Evolutionary conservation across 1,284 basidiomycete genomes (phyloP).

Genomic region (Apiotrichum mycotoxinovorans): DNA sequence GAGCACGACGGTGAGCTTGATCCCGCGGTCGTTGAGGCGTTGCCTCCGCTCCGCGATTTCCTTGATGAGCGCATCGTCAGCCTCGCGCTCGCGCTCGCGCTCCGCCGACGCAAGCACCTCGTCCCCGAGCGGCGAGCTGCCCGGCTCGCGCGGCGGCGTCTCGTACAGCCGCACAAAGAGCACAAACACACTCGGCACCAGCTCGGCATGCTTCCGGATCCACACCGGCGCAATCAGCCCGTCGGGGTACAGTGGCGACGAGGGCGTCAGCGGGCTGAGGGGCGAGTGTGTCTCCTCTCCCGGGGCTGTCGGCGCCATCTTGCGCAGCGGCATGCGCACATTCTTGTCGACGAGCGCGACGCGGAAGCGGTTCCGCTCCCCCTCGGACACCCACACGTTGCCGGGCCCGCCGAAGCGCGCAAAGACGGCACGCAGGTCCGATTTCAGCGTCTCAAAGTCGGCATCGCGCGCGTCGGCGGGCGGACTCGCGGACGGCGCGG

Average conservation of each 20-base stretch:
- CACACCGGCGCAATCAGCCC: constrained; percentile 95
- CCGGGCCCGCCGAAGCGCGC: constrained; percentile 60
- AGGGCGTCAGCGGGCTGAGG: constrained; percentile 79
- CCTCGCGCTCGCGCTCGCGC: constrained; percentile 62
- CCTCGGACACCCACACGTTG: constrained; percentile 47
- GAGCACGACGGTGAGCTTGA: constrained; percentile 93
- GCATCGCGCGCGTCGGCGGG: constrained; percentile 21
- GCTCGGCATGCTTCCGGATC: constrained; percentile 89
- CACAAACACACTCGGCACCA: constrained; percentile 88
- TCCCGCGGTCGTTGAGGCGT: constrained; percentile 72
- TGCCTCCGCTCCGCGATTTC: constrained; percentile 77
- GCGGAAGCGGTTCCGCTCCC: constrained; percentile 63
- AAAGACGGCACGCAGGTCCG: constrained; percentile 58
- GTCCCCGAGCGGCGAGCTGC: constrained; percentile 8
- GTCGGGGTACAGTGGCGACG: constrained; percentile 86
- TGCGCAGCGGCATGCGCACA: constrained; percentile 80
- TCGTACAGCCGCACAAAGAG: constrained; percentile 81
- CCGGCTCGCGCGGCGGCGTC: constrained; percentile 38
- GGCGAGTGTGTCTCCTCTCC: constrained; percentile 64
- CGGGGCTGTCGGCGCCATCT: constrained; percentile 53
- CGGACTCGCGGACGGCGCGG: neutral
- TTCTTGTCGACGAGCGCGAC: constrained; percentile 75
- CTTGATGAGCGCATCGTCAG: constrained; percentile 69
- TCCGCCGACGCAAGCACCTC: constrained; percentile 21
- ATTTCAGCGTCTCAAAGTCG: constrained; percentile 57